Evolutionary conservation across 139 green algal genomes (phyloP).

Genomic region (Volvox africanus): DNA sequence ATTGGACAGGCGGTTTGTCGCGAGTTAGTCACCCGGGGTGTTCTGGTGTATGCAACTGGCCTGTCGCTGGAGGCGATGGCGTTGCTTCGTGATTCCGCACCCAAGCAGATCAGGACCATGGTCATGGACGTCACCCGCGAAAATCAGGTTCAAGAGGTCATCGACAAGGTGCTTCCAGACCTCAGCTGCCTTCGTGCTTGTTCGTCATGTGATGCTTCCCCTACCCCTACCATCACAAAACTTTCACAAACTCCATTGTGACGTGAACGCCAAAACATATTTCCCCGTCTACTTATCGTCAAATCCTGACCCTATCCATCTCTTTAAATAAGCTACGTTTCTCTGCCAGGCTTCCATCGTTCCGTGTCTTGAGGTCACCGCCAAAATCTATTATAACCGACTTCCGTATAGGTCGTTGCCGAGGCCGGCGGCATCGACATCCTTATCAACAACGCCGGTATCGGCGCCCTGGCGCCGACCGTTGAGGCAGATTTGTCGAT

Average conservation of each 20-base stretch:
- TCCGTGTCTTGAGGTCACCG: background rate
- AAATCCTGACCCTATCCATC: too few relatives aligned
- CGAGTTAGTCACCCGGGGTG: background rate
- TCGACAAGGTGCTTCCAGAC: background rate
- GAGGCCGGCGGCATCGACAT: slow-evolving; percentile 5
- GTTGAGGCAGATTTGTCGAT: background rate
- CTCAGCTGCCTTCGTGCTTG: too few relatives aligned
- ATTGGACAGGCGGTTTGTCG: slow-evolving; percentile 10
- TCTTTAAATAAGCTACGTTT: too few relatives aligned
- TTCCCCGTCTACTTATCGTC: too few relatives aligned
- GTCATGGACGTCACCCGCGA: slow-evolving; percentile 25
- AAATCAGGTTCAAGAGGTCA: background rate
- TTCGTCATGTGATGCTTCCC: too few relatives aligned
- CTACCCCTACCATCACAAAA: too few relatives aligned
- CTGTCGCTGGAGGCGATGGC: background rate
- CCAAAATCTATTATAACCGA: background rate
- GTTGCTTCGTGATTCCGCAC: background rate
- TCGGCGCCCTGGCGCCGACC: background rate
- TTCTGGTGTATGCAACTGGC: slow-evolving; percentile 1
- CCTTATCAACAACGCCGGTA: slow-evolving; percentile 21
- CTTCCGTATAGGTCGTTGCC: background rate
- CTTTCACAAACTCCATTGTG: too few relatives aligned
- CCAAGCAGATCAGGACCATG: background rate
- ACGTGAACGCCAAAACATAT: too few relatives aligned
- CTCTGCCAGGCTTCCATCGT: too few relatives aligned